Conservation (phyloP, 371 early-diverging fungal species). For the Rhizopus stolonifer region DNA sequence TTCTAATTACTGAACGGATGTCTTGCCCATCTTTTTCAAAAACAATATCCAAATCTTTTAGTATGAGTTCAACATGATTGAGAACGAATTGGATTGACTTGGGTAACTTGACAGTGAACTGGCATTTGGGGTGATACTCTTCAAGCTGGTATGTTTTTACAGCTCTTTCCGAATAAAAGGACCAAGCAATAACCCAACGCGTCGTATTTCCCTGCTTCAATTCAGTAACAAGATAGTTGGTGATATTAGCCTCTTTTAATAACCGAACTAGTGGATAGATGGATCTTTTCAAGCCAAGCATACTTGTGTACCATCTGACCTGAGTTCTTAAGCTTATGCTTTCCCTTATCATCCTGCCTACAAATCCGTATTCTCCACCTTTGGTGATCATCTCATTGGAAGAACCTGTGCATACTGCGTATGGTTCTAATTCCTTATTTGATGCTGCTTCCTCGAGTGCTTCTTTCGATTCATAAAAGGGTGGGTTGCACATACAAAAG, state of each 20-base stretch:
- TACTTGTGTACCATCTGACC: constrained; percentile 66
- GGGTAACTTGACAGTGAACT: constrained; percentile 24
- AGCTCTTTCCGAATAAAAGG: constrained; percentile 43
- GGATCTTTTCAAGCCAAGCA: constrained; percentile 59
- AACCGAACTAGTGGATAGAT: constrained; percentile 36
- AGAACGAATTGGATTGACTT: constrained; percentile 7
- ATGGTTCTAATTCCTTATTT: constrained; percentile 48
- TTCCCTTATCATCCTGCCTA: constrained; percentile 55
- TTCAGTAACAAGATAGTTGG: constrained; percentile 49
- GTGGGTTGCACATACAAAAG: constrained; percentile 78
- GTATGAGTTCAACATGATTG: constrained; percentile 13
- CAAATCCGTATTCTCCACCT: constrained; percentile 68
- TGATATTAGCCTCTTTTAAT: constrained; percentile 38
- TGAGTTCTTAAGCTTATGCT: constrained; percentile 39
- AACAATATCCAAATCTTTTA: constrained; percentile 34
- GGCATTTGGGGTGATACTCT: constrained; percentile 31
- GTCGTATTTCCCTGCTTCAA: constrained; percentile 60
- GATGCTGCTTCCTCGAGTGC: constrained; percentile 41
- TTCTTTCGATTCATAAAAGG: constrained; percentile 57
- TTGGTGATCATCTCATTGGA: constrained; percentile 60
- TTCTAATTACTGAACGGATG: constrained; percentile 17
- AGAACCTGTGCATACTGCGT: constrained; percentile 62
- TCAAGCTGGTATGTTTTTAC: constrained; percentile 23
- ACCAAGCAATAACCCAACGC: constrained; percentile 71
- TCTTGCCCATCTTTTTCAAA: constrained; percentile 8